Conservation (phyloP, 2,329 filamentous ascomycete species). For the Blumeria hordei region DNA sequence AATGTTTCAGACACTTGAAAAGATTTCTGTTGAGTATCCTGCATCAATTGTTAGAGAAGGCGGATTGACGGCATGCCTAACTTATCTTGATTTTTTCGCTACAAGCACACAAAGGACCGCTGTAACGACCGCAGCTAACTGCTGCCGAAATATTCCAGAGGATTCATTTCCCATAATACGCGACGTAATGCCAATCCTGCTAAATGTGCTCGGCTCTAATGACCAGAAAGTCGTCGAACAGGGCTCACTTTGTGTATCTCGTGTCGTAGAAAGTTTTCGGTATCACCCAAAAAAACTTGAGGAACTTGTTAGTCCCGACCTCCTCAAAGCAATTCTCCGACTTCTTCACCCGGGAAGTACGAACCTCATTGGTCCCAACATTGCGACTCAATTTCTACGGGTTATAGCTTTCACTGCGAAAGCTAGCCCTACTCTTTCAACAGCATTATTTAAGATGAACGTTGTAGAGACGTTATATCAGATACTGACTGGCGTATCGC, state of each 20-base stretch:
- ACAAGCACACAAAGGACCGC: conserved; percentile 92
- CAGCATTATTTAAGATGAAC: conserved; percentile 84
- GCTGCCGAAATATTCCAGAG: conserved; percentile 85
- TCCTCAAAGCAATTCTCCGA: conserved; percentile 64
- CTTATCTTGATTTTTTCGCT: conserved; percentile 90
- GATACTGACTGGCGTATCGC: conserved; percentile 86
- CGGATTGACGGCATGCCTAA: conserved; percentile 82
- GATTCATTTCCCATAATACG: conserved; percentile 79
- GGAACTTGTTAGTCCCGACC: conserved; percentile 68
- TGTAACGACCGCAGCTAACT: conserved; percentile 92
- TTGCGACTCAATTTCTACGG: conserved; percentile 88
- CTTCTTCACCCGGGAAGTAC: conserved; percentile 83
- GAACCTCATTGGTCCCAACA: conserved; percentile 78
- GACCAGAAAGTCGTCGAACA: conserved; percentile 96
- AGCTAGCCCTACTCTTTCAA: conserved; percentile 66
- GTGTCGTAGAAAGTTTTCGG: conserved; percentile 93
- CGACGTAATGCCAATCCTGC: conserved; percentile 88
- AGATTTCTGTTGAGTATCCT: conserved; percentile 91
- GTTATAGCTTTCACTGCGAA: conserved; percentile 77
- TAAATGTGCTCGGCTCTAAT: conserved; percentile 72
- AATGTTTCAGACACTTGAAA: conserved; percentile 51
- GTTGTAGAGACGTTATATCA: conserved; percentile 95
- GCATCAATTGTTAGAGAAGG: conserved; percentile 88
- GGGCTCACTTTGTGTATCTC: conserved; percentile 79
- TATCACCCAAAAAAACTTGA: conserved; percentile 72